Conservation (phyloP, 1,139 yeast genomes). For the Pichia sp. region DNA sequence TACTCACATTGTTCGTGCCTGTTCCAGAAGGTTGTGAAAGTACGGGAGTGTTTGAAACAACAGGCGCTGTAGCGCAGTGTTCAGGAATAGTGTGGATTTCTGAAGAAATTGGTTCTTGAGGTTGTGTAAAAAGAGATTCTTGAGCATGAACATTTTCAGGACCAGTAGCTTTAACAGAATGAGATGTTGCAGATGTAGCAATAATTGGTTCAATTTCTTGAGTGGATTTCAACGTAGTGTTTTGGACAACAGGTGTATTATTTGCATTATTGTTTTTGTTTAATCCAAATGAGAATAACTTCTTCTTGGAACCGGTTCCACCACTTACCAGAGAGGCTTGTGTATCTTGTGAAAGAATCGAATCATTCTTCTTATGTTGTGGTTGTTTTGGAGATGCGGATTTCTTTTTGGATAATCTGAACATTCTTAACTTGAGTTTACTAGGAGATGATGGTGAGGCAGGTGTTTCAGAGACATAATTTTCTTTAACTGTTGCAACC, state of each 20-base stretch:
- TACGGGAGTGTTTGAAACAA: not conserved
- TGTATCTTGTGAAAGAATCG: conserved; percentile 10
- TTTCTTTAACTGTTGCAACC: not conserved
- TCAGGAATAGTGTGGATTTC: conserved; percentile 5
- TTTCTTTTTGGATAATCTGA: conserved; percentile 10
- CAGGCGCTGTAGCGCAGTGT: not conserved
- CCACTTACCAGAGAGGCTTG: not conserved
- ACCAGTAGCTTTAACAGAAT: not conserved
- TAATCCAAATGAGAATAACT: conserved; percentile 10
- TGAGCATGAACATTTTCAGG: not conserved
- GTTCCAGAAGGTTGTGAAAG: not conserved
- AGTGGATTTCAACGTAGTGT: not conserved
- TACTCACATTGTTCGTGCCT: not conserved
- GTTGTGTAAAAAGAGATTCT: not conserved
- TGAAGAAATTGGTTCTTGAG: not conserved
- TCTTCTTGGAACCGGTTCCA: not conserved
- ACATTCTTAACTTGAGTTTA: conserved; percentile 6
- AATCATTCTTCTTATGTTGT: conserved; percentile 6
- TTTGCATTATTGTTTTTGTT: not conserved
- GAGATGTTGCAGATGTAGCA: not conserved
- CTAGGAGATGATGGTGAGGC: not conserved
- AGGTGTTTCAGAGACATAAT: not conserved
- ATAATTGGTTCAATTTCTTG: not conserved
- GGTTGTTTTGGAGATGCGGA: not conserved
- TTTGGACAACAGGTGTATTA: not conserved